phyloP scores from a whole-genome alignment of 257 asterid genomes.

The Solanum neorickii region DNA sequence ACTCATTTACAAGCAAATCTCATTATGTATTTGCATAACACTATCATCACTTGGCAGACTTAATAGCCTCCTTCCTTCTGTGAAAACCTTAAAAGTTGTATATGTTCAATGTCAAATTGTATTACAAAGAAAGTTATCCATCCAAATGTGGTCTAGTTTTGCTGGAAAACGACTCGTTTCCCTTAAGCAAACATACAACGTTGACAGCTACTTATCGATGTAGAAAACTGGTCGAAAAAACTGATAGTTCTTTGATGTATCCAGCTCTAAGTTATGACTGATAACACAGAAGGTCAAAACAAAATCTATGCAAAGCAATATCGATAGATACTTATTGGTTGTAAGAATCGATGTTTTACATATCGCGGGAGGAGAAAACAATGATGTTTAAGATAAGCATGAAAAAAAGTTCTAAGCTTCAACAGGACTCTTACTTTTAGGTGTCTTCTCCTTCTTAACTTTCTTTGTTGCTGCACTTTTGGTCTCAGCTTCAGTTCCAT shows the following conservation, averaged over 20 bases:
- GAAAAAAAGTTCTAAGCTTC: slow-evolving; percentile 34
- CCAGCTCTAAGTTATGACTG: background rate
- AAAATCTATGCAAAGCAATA: background rate
- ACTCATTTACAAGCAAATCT: background rate
- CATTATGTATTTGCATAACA: background rate
- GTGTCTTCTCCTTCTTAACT: slow-evolving; percentile 30
- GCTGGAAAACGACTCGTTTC: background rate
- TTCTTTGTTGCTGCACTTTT: slow-evolving; percentile 33
- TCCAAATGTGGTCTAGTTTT: background rate
- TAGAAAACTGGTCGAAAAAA: background rate
- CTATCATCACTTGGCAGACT: background rate
- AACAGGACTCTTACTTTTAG: slow-evolving; percentile 26
- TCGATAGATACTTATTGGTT: background rate
- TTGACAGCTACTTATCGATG: background rate
- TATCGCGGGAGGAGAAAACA: background rate
- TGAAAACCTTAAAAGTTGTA: background rate
- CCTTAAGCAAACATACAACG: background rate
- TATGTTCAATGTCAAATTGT: background rate
- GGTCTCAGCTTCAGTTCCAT: slow-evolving; percentile 21
- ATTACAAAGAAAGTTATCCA: background rate
- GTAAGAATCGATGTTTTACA: background rate
- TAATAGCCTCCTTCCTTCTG: background rate
- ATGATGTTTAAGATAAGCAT: background rate
- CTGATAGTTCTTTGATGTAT: background rate
- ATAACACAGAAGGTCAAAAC: background rate